Evolutionary conservation across 2,329 filamentous ascomycete species (phyloP).

Genomic region (Xylaria digitata): DNA sequence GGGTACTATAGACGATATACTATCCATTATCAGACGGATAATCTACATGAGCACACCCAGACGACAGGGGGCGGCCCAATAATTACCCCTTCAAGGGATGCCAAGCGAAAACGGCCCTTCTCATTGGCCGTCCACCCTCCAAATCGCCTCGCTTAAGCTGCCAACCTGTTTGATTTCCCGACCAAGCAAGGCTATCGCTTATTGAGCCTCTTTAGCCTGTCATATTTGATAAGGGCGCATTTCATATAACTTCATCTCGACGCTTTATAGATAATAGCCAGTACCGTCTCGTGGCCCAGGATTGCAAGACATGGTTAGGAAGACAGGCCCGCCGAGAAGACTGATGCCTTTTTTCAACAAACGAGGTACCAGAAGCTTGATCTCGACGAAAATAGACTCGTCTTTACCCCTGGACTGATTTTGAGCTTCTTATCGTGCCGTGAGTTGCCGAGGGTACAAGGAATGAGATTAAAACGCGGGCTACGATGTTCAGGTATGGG

Average conservation of each 20-base stretch:
- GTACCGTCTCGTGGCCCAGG: conserved; percentile 3
- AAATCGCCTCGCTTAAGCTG: conserved; percentile 10
- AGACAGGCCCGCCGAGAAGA: conserved; percentile 19
- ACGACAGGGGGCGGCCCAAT: conserved; percentile 4
- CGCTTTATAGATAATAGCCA: conserved; percentile 36
- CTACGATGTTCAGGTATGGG: too few species aligned
- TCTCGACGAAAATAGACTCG: not conserved
- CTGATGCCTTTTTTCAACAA: not conserved
- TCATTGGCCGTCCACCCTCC: conserved; percentile 18
- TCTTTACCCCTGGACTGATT: not conserved
- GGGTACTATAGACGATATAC: conserved; percentile 26
- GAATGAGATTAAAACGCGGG: not conserved
- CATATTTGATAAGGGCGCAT: conserved; percentile 43
- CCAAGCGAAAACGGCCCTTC: conserved; percentile 7
- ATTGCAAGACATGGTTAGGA: conserved; percentile 3
- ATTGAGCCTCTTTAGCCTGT: conserved; percentile 49
- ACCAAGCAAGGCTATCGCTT: conserved; percentile 39
- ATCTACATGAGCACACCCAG: conserved; percentile 12
- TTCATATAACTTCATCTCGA: conserved; percentile 49
- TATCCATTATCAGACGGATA: conserved; percentile 17
- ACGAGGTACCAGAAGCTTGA: not conserved
- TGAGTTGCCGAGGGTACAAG: not conserved
- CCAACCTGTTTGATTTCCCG: conserved; percentile 12
- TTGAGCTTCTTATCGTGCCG: not conserved
- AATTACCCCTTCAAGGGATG: conserved; percentile 25